Evolutionary conservation across 1,284 basidiomycete genomes (phyloP), one percentile per base, ranked within the genome.

Genomic region (Grifola frondosa): DNA sequence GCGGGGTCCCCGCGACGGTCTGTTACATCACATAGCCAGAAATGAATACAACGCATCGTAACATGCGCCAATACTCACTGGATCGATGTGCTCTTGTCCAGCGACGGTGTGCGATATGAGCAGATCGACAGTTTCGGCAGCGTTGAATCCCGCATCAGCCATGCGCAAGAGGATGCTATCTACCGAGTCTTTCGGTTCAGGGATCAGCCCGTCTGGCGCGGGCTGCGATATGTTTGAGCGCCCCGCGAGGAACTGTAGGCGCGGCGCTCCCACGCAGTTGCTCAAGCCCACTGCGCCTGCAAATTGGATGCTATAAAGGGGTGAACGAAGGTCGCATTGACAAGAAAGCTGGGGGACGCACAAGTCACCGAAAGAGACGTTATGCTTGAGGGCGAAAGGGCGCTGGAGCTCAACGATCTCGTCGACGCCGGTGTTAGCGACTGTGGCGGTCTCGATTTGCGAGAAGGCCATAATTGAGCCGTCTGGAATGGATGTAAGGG

Each of bases 211-310:
- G 23, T 61, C 59, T 4, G 60, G 54, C 8, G 62, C 52, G 13
- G 57, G 50, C 9, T 40, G 44, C 5, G 52, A 60, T 30, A 57
- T 43, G 33, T 48, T 32, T 6, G 46, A 46, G 19, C 52, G 49
- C n/a, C 63, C 61, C 8, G 59, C 45, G 13, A 61, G 52, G 57
- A 61, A 60, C 30, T 57, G 41, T 25, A 62, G 52, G 10, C 41
- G 52, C 16, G 61, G 58, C 19, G 58, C 61, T 40, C 62, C 62
- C 9, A 51, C 48, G 48, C 62, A 64, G 53, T 62, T 62, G 38
- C 45, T 50, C 6, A 61, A 51, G 10, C 50, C 60, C 35, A 64
- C 55, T 5, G 62, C 62, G 22, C 57, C 60, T 6, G 61, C 57
- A 31, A 63, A 61, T 31, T 60, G 57, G 25, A 63, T 61, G 44